These are phyloP conservation scores for Aspergillus heteromorphus DNA, from an alignment of 495 filamentous ascomycete species.

Conservation along the genomic window DNA sequence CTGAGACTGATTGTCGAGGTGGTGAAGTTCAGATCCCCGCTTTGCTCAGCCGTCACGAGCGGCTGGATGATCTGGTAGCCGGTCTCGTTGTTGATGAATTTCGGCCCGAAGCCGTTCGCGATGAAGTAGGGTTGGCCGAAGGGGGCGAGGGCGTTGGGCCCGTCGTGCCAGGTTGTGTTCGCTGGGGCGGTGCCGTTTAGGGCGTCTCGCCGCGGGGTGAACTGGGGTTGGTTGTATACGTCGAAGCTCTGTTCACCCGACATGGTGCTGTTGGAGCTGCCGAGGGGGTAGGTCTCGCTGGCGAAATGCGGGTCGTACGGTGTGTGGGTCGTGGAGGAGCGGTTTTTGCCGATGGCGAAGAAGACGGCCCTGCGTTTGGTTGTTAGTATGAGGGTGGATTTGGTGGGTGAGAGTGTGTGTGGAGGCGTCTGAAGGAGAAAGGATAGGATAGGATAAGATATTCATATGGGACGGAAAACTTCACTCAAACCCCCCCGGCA, in stretches of 20 bases:
- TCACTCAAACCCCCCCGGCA: conserved; percentile 44
- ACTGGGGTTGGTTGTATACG: conserved; percentile 36
- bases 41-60: conserved; percentile 28
- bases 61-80: conserved; percentile 40
- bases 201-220: conserved; percentile 29
- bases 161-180: conserved; percentile 25
- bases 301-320: conserved; percentile 21
- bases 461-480: too few species aligned
- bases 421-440: neutral
- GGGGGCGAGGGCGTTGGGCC: conserved; percentile 23
- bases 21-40: conserved; percentile 33
- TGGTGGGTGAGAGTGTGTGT: neutral
- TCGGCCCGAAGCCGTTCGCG: conserved; percentile 38
- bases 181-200: conserved; percentile 23
- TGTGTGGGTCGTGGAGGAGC: conserved; percentile 21
- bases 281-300: conserved; percentile 11
- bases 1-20: conserved; percentile 31
- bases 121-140: conserved; percentile 32
- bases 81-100: conserved; percentile 29
- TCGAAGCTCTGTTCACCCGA: conserved; percentile 28
- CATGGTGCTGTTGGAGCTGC: conserved; percentile 13
- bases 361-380: conserved; percentile 29
- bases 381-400: neutral
- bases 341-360: conserved; percentile 28
- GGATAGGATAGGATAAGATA: neutral